Evolutionary conservation across 371 early-diverging fungal species (phyloP).

Genomic region (Rhizopus delemar): DNA sequence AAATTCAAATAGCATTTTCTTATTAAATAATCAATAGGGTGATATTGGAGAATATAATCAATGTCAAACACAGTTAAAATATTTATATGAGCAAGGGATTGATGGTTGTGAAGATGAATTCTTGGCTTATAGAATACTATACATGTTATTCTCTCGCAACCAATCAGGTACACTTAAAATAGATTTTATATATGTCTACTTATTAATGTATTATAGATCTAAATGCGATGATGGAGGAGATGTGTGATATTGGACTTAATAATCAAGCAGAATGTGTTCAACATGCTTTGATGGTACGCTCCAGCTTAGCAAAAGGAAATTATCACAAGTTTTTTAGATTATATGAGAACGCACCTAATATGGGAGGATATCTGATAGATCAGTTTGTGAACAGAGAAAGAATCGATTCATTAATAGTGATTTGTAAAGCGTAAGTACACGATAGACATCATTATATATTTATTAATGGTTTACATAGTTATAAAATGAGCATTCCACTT

Average conservation of each 20-base stretch:
- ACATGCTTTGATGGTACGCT: constrained; percentile 85
- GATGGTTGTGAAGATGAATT: constrained; percentile 82
- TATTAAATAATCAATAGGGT: constrained; percentile 45
- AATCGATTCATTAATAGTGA: constrained; percentile 65
- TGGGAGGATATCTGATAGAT: constrained; percentile 88
- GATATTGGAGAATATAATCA: constrained; percentile 97
- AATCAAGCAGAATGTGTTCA: constrained; percentile 58
- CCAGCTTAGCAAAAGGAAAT: constrained; percentile 75
- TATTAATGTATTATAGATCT: constrained; percentile 56
- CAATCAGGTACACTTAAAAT: constrained; percentile 62
- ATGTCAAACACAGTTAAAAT: constrained; percentile 92
- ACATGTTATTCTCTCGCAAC: constrained; percentile 84
- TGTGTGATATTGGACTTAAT: constrained; percentile 63
- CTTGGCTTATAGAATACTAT: constrained; percentile 87
- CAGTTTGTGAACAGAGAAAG: constrained; percentile 88
- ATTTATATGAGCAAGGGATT: constrained; percentile 75
- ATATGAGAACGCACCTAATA: constrained; percentile 78
- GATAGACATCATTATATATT: no score
- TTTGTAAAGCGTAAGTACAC: constrained; percentile 69
- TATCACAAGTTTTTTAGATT: constrained; percentile 81
- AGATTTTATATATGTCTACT: background rate
- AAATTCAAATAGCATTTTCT: background rate
- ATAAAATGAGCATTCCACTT: constrained; percentile 53
- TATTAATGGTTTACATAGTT: constrained; percentile 34
- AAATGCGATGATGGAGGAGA: constrained; percentile 66